Evolutionary conservation across 106 monocot species (phyloP).

Genomic region (Dendrobium officinale): DNA sequence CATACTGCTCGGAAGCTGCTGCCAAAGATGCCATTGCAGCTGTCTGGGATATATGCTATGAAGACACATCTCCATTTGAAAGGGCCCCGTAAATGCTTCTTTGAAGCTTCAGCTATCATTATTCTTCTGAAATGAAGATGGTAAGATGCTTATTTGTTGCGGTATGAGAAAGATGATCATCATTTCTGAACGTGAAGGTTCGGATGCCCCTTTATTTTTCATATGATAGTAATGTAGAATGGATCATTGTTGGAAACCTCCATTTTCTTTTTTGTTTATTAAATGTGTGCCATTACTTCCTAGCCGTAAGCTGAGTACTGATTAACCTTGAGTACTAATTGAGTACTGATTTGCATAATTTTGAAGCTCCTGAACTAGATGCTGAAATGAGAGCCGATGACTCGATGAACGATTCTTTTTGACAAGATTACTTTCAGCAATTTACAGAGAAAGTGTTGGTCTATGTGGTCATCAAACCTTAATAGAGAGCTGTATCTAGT

Average conservation of each 20-base stretch:
- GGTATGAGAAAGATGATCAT: too few species aligned
- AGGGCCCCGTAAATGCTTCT: conserved; percentile 54
- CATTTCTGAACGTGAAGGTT: too few species aligned
- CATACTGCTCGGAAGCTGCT: conserved; percentile 66
- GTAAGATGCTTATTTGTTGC: neutral
- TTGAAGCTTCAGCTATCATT: neutral
- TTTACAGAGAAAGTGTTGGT: too few species aligned
- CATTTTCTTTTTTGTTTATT: neutral
- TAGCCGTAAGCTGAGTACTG: neutral
- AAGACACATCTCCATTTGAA: conserved; percentile 87
- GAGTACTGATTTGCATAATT: neutral
- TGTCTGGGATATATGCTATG: conserved; percentile 91
- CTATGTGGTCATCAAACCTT: too few species aligned
- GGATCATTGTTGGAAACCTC: neutral
- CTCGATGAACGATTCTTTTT: too few species aligned
- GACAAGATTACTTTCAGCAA: too few species aligned
- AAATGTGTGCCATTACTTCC: neutral
- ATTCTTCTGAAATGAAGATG: neutral
- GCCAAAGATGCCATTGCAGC: conserved; percentile 89
- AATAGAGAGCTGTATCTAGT: too few species aligned
- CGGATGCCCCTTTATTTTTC: neutral
- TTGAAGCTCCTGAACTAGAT: neutral
- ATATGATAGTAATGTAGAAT: neutral
- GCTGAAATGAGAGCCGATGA: neutral
- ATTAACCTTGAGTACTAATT: neutral